Evolutionary conservation across 225 moss, liverwort and hornwort species (phyloP), one percentile per base, ranked within the genome.

Genomic region (Bryoerythrophyllum caledonicum): DNA sequence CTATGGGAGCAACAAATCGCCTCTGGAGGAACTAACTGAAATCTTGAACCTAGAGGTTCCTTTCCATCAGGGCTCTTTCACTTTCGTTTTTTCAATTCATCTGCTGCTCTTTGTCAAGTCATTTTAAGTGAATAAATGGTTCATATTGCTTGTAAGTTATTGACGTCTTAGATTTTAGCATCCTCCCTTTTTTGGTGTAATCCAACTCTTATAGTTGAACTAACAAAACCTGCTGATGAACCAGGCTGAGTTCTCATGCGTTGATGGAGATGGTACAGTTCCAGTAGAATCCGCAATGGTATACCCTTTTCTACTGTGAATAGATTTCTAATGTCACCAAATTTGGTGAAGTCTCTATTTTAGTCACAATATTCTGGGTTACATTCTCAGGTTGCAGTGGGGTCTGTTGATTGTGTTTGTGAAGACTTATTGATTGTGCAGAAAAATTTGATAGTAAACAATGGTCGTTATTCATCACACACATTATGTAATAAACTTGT

Each of bases 211-310:
- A 37, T 53, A 38, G 12, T 40, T 57, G 56, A 66, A 71, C 70
- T 84, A 52, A 84, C 51, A 60, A 67, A 49, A 52, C 13, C 11
- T 79, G 68, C 30, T 44, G 21, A 60, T 85, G 71, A 60, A 34
- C 67, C 78, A 97, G 96, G 96, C 83, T 28, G 88, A 94, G 51
- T 94, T 90, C 76, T 63, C 74, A 40, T 97, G 73, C 82, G 92
- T 93, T 63, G 94, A 97, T 82, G 96, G 96, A 38, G 96, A 97
- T 80, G 94, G 94, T 51, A 97, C 96, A 44, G 96, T 97, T n/a
- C 96, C 96, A 80, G 82, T 85, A 14, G 96, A 97, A 79, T 97
- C 96, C 71, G 96, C 96, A 63, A 88, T 90, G 94, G 96, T 97
- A 80, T 72, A 23, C 13, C 25, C 37, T 60, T 72, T 63, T 41